phyloP scores from a whole-genome alignment of 2,329 filamentous ascomycete species.

The Pestalotiopsis sp. region DNA sequence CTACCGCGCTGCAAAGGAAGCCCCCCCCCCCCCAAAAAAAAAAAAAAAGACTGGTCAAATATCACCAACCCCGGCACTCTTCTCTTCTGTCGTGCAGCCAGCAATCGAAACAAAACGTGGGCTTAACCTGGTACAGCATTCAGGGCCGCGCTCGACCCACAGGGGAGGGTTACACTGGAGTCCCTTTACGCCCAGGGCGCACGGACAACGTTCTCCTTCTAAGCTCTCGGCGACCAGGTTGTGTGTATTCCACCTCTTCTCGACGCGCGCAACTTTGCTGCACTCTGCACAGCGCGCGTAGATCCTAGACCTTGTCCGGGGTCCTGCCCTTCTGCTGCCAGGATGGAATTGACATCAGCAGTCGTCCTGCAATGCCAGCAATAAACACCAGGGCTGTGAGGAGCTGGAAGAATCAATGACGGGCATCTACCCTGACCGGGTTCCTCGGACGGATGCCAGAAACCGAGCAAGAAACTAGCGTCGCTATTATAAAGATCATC shows the following conservation, averaged over 20 bases:
- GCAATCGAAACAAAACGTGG: neutral
- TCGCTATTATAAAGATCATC: slow-evolving; percentile 4
- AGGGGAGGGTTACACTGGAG: neutral
- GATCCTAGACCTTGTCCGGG: neutral
- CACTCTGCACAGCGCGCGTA: neutral
- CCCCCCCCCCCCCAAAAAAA: too few relatives aligned
- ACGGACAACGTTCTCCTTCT: slow-evolving; percentile 4
- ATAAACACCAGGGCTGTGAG: neutral
- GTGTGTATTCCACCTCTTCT: neutral
- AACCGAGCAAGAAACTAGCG: neutral
- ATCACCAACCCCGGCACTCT: neutral
- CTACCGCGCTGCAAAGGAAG: neutral
- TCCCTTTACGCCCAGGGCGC: neutral
- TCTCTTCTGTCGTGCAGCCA: neutral
- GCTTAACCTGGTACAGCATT: neutral
- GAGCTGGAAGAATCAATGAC: neutral
- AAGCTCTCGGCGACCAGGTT: neutral
- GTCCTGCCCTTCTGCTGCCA: neutral
- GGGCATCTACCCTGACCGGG: neutral
- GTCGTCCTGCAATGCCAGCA: neutral
- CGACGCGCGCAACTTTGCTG: neutral
- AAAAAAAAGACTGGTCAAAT: neutral
- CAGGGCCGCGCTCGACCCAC: neutral
- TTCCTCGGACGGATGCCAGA: neutral
- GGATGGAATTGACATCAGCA: neutral